A percentile compares a stretch with the other conserved stretches of the same genome.
These are phyloP conservation scores for Seiridium unicorne DNA, from an alignment of 2,329 filamentous ascomycete genomes.

Conservation along the genomic window DNA sequence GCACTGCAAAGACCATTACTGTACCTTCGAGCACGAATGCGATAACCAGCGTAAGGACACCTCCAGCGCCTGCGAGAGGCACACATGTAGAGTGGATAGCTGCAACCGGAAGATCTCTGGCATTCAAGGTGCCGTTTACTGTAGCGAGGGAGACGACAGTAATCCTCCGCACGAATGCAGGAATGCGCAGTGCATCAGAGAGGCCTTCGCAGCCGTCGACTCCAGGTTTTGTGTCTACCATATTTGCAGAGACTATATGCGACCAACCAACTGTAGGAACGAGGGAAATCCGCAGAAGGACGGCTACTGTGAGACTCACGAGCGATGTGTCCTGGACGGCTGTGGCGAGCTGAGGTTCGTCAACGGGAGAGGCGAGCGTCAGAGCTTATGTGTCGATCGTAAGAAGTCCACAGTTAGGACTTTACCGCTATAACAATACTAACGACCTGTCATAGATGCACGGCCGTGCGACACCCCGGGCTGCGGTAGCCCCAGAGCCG, in stretches of 20 bases:
- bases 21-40: constrained; percentile 13
- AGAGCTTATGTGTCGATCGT: constrained; percentile 17
- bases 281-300: constrained; percentile 14
- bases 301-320: constrained; percentile 18
- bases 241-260: constrained; percentile 14
- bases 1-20: constrained; percentile 20
- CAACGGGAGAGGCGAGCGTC: constrained; percentile 5
- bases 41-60: constrained; percentile 11
- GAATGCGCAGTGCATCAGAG: constrained; percentile 7
- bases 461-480: not conserved
- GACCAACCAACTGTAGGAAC: constrained; percentile 12
- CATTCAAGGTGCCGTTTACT: constrained; percentile 18
- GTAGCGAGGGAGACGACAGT: constrained; percentile 8
- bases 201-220: constrained; percentile 8
- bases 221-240: constrained; percentile 17
- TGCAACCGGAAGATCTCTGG: constrained; percentile 15
- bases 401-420: constrained; percentile 1
- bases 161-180: constrained; percentile 17
- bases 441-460: not conserved
- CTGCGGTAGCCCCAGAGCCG: not conserved
- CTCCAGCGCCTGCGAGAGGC: constrained; percentile 10
- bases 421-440: not conserved
- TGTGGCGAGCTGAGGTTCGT: constrained; percentile 8
- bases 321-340: constrained; percentile 10
- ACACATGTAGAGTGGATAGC: not conserved